Evolutionary conservation across 192 early-diverging fungal species (phyloP).

Genomic region (Backusella liffmaniae): DNA sequence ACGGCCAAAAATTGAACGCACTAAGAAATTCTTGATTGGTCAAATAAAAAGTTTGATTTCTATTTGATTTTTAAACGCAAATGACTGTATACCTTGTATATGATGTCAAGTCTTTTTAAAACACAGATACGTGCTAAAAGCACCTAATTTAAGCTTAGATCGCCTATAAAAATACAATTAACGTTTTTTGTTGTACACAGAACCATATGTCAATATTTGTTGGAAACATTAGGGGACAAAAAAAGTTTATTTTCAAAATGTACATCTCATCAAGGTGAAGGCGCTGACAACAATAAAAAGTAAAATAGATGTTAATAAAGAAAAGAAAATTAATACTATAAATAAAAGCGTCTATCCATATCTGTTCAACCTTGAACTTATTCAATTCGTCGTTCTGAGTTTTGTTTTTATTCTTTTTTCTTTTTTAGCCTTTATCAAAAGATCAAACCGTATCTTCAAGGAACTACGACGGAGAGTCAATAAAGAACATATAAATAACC

Average conservation of each 20-base stretch:
- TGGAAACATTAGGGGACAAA: not conserved
- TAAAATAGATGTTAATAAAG: not conserved
- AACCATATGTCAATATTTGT: not conserved
- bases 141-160: not conserved
- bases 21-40: no score
- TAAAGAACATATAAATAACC: not conserved
- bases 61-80: no score
- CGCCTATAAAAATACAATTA: slow-evolving; percentile 19
- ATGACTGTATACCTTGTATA: not conserved
- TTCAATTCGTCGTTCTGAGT: slow-evolving; percentile 4
- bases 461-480: not conserved
- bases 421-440: slow-evolving; percentile 6
- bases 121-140: not conserved
- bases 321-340: not conserved
- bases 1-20: no score
- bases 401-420: not conserved
- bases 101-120: not conserved
- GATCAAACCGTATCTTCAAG: not conserved
- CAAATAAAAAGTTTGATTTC: no score
- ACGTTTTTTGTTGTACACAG: not conserved
- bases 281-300: not conserved
- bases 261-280: not conserved
- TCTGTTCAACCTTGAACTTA: not conserved
- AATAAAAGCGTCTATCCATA: not conserved
- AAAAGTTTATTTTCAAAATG: not conserved